Conservation (phyloP, 139 green algal genomes). For the Spirogloea muscicola region DNA sequence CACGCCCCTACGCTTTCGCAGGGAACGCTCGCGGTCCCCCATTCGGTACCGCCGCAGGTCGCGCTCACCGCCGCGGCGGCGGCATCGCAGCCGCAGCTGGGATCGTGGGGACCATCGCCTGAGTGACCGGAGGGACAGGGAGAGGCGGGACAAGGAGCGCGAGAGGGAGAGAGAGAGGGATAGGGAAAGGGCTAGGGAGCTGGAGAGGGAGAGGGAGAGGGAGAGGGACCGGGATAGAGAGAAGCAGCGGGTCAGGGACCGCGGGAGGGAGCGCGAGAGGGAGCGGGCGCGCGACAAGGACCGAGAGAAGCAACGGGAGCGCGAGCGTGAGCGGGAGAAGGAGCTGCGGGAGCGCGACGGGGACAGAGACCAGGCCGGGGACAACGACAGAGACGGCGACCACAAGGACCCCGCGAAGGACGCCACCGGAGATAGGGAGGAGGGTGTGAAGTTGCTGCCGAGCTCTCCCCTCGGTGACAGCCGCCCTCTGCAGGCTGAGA, state of each 20-base stretch:
- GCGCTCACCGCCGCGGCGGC: slow-evolving; percentile 1
- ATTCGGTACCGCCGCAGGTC: slow-evolving; percentile 1
- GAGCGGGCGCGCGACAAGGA: slow-evolving; percentile 37
- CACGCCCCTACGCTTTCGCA: too few species aligned
- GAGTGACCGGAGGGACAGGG: slow-evolving; percentile 17
- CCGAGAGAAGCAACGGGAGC: slow-evolving; percentile 15
- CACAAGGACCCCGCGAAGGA: not conserved
- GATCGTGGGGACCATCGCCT: slow-evolving; percentile 9
- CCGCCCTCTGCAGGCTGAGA: too few species aligned
- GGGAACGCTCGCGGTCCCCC: too few species aligned
- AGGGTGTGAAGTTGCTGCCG: too few species aligned
- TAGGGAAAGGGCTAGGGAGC: slow-evolving; percentile 33
- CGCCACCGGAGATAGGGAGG: not conserved
- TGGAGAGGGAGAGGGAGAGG: slow-evolving; percentile 20
- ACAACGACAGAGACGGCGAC: slow-evolving; percentile 8
- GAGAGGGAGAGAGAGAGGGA: slow-evolving; percentile 36
- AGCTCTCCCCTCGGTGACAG: too few species aligned
- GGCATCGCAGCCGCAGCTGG: slow-evolving; percentile 18
- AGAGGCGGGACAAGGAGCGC: slow-evolving; percentile 4
- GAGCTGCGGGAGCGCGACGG: not conserved
- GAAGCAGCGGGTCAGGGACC: not conserved
- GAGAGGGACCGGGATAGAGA: slow-evolving; percentile 20
- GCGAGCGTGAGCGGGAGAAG: slow-evolving; percentile 14
- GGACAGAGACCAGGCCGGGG: slow-evolving; percentile 12
- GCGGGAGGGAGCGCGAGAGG: slow-evolving; percentile 23